Conservation (phyloP, 306 rosid genomes). For the Dicorynia guianensis region DNA sequence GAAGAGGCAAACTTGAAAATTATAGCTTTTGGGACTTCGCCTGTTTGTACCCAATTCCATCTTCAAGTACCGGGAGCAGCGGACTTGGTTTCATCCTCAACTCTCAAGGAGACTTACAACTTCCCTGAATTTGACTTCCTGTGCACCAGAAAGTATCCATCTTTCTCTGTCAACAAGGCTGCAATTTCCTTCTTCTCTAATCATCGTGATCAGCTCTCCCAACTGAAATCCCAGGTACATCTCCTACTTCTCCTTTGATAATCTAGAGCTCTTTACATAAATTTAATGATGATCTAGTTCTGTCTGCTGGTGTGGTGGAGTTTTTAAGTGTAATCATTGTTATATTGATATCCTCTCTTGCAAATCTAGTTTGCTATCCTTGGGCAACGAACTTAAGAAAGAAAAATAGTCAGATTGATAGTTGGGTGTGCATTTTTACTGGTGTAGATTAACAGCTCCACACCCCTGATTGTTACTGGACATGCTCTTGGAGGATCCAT, state of each 20-base stretch:
- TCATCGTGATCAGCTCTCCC: background rate
- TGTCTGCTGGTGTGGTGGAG: too few species aligned
- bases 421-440: background rate
- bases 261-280: background rate
- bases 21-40: constrained; percentile 54
- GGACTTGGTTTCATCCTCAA: constrained; percentile 37
- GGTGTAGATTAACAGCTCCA: constrained; percentile 38
- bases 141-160: constrained; percentile 16
- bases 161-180: constrained; percentile 46
- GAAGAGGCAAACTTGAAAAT: constrained; percentile 18
- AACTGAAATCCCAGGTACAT: constrained; percentile 49
- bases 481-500: constrained; percentile 66
- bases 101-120: constrained; percentile 11
- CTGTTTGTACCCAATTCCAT: background rate
- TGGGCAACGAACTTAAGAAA: background rate
- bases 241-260: background rate
- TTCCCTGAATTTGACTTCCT: constrained; percentile 52
- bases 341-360: background rate
- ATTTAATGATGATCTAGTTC: too few species aligned
- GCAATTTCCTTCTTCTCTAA: constrained; percentile 40
- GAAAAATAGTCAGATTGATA: background rate
- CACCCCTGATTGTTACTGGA: constrained; percentile 63
- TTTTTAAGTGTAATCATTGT: too few species aligned
- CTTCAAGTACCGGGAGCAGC: background rate
- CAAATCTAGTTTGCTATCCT: background rate